Evolutionary conservation across 2,329 filamentous ascomycete species (phyloP).

Genomic region (Sporothrix protearum): DNA sequence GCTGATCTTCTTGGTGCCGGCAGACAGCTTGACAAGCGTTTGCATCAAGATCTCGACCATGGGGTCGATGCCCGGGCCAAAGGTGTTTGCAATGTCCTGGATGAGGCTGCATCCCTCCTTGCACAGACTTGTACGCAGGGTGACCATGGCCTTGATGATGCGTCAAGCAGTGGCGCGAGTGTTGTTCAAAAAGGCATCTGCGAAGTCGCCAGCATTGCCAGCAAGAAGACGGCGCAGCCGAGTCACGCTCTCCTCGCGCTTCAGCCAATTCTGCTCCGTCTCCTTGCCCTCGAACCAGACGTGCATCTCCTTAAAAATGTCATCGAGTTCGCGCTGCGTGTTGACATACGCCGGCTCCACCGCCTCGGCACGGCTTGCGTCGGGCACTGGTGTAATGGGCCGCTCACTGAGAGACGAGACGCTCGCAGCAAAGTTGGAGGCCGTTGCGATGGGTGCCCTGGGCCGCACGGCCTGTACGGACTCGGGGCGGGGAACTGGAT

Average conservation of each 20-base stretch:
- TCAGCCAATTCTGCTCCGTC: slow-evolving; percentile 85
- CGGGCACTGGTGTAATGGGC: slow-evolving; percentile 59
- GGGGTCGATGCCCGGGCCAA: slow-evolving; percentile 75
- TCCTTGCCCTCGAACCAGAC: slow-evolving; percentile 81
- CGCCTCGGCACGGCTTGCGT: slow-evolving; percentile 58
- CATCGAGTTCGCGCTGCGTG: slow-evolving; percentile 82
- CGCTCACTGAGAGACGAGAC: slow-evolving; percentile 52
- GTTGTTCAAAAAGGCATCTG: slow-evolving; percentile 63
- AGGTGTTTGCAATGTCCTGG: slow-evolving; percentile 75
- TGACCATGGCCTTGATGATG: slow-evolving; percentile 79
- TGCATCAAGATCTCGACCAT: slow-evolving; percentile 90
- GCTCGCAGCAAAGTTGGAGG: slow-evolving; percentile 46
- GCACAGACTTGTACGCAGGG: slow-evolving; percentile 82
- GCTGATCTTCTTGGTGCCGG: slow-evolving; percentile 86
- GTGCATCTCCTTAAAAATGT: slow-evolving; percentile 77
- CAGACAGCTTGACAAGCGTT: slow-evolving; percentile 82
- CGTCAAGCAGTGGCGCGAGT: slow-evolving; percentile 75
- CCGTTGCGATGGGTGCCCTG: slow-evolving; percentile 4
- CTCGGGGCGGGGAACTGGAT: slow-evolving; percentile 34
- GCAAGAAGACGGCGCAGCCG: slow-evolving; percentile 75
- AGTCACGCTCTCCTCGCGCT: slow-evolving; percentile 74
- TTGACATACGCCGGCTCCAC: slow-evolving; percentile 82
- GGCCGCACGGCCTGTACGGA: slow-evolving; percentile 31
- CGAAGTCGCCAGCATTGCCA: slow-evolving; percentile 78
- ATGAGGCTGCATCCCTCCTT: slow-evolving; percentile 80